Base-by-base conservation (phyloP, 306 rosid genomes). In the Vigna radiata region DNA sequence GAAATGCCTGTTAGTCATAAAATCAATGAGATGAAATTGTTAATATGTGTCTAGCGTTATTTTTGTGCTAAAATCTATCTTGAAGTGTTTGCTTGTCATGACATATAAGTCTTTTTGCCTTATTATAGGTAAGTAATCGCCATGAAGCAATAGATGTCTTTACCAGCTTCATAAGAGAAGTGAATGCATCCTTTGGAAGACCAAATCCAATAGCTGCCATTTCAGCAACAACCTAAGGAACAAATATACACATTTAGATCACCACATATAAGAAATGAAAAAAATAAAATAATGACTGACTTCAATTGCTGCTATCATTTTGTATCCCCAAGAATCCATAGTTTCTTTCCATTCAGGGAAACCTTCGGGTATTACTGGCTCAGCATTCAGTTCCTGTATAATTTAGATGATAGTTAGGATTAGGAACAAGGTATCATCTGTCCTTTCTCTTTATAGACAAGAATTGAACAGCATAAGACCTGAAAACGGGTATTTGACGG, bases 121-220 rank as follows among this genome's bases (percentile, higher is more conserved):
- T 59, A 13, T 37, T 29, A 17, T 29, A n/a, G 46, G 48, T 44
- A 60, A 59, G 23, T 6, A n/a, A 62, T 59, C 75, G 72, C 12
- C 73, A 8, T 37, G 73, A 72, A 60, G 65, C 61, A 75, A 59
- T 62, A 39, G 54, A 52, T 48, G 55, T 25, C 16, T 65, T 73
- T 47, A 94, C 98, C 96, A 86, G 91, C 91, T 90, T 88, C 97
- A 92, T 95, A 39, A 92, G 89, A 50, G 92, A 90, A 62, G 97
- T 92, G 86, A 95, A 95, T 69, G 98, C 96, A 86, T 92, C 88
- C 85, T 87, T 95, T 18, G 90, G 90, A 87, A 92, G 88, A 72
- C 94, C 97, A 85, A 94, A 94, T 19, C 97, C 97, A 84, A 94
- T 90, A 82, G 97, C 96, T 65, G 96, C 98, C 98, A 95, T 92